Base-by-base conservation (phyloP, 2,329 filamentous ascomycete species). In the Penicillium sp. region DNA sequence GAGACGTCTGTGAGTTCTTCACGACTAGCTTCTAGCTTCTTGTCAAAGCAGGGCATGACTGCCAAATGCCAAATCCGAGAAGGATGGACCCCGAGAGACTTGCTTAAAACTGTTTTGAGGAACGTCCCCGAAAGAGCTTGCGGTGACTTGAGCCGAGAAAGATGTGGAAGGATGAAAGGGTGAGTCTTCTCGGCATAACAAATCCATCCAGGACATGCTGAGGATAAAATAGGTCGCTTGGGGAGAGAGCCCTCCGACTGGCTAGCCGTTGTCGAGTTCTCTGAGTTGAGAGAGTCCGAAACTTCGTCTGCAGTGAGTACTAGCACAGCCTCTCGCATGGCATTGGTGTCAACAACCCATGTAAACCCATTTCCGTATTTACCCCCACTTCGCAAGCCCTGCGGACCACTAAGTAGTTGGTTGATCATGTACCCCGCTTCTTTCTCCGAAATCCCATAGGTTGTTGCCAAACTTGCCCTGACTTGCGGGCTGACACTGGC, bases 121-220 rank as follows among this genome's bases (percentile, higher is more conserved):
- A 97, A 81, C 0, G 91, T 97, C 12, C 94, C 94, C 61, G 90
- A 88, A 50, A 99, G 77, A 26, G 94, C 93, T 74, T 99, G 94
- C 14, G 94, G 93, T 5, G 92, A 97, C 73, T 97, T 99, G 60
- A 97, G 82, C 47, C 85, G 85, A 55, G 92, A 97, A 51, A 99
- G 81, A 73, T 99, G 91, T 28, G 91, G 91, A 47, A 99, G 82
- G 53, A 97, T 86, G 68, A 97, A 88, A 1, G 94, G 91, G 69
- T 99, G 94, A 53, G 93, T 97, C 77, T 99, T 97, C 73, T 99
- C 94, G 26, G 93, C 93, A 69, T 99, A 99, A 76, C 94, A 99
- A 53, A 99, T 93, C 92, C 95, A 99, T 8, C 94, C 94, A 0
- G 94, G 94, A 72, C 94, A 99, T 19, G 91, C 91, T 4, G 92